A percentile compares a stretch with the other conserved stretches of the same genome.
Conservation (phyloP, 163 green algal genomes). For the Picocystis sp. region DNA sequence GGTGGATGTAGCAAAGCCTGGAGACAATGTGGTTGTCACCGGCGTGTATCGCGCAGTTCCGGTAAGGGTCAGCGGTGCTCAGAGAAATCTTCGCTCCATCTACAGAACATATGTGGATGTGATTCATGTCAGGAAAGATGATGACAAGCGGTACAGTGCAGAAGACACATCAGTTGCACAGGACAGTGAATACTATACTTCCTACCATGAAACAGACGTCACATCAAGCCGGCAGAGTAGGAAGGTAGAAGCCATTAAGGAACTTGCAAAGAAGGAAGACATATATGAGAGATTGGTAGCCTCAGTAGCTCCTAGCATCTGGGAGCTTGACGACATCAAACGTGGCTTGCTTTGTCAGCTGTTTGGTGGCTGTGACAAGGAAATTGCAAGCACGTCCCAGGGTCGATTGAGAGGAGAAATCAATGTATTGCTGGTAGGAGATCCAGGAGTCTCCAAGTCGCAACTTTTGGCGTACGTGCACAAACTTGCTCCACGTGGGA, state of each 20-base stretch:
- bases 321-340: conserved; percentile 96
- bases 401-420: conserved; percentile 63
- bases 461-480: conserved; percentile 95
- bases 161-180: conserved; percentile 7
- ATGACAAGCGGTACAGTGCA: background rate
- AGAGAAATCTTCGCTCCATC: conserved; percentile 46
- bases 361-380: conserved; percentile 68
- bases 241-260: conserved; percentile 17
- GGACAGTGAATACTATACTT: conserved; percentile 13
- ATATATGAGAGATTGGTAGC: conserved; percentile 72
- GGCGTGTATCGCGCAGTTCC: conserved; percentile 57
- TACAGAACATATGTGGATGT: conserved; percentile 94
- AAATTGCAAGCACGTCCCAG: conserved; percentile 12
- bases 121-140: conserved; percentile 60
- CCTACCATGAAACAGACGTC: conserved; percentile 7
- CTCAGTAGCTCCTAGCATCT: conserved; percentile 83
- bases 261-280: conserved; percentile 28
- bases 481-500: conserved; percentile 81
- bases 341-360: conserved; percentile 93
- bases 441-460: conserved; percentile 89
- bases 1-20: conserved; percentile 71
- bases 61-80: conserved; percentile 51
- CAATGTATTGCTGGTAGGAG: conserved; percentile 91
- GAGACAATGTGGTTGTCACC: conserved; percentile 74
- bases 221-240: conserved; percentile 21